Evolutionary conservation across 331 rosid genomes (phyloP).

Genomic region (Saraca asoca): DNA sequence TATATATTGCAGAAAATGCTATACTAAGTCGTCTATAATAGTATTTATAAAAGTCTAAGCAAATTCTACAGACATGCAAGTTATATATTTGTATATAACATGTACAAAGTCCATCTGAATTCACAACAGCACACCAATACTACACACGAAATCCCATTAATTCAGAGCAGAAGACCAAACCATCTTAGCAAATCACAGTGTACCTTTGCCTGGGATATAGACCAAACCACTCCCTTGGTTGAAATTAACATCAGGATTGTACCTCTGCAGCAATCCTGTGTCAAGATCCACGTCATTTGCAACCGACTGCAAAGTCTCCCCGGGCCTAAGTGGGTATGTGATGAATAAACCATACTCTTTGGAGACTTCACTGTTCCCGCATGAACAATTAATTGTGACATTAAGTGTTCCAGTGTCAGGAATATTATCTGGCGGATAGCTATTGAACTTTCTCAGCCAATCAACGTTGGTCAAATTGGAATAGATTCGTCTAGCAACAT

Average conservation of each 20-base stretch:
- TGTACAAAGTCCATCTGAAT: too few relatives aligned
- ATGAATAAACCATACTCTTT: conserved; percentile 57
- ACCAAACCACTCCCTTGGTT: conserved; percentile 61
- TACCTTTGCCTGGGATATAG: conserved; percentile 74
- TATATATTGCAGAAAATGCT: too few relatives aligned
- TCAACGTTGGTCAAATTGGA: conserved; percentile 53
- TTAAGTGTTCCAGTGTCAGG: conserved; percentile 48
- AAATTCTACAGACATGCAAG: too few relatives aligned
- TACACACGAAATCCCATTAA: not conserved
- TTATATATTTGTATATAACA: too few relatives aligned
- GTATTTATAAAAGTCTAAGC: too few relatives aligned
- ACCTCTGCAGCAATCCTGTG: conserved; percentile 45
- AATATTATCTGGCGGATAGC: conserved; percentile 30
- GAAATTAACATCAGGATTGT: conserved; percentile 63
- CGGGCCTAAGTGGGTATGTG: conserved; percentile 56
- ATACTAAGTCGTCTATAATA: too few relatives aligned
- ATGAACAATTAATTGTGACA: conserved; percentile 63
- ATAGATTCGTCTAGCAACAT: conserved; percentile 30
- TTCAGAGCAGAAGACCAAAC: not conserved
- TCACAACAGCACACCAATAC: too few relatives aligned
- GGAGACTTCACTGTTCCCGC: conserved; percentile 47
- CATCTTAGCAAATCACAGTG: conserved; percentile 2
- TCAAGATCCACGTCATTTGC: conserved; percentile 5
- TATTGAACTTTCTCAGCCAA: conserved; percentile 46
- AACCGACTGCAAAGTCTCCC: conserved; percentile 46